Percentiles rank a stretch among this genome's conserved stretches.
Conservation (phyloP, 176 grass and related monocot species). For the Carex parvula region DNA sequence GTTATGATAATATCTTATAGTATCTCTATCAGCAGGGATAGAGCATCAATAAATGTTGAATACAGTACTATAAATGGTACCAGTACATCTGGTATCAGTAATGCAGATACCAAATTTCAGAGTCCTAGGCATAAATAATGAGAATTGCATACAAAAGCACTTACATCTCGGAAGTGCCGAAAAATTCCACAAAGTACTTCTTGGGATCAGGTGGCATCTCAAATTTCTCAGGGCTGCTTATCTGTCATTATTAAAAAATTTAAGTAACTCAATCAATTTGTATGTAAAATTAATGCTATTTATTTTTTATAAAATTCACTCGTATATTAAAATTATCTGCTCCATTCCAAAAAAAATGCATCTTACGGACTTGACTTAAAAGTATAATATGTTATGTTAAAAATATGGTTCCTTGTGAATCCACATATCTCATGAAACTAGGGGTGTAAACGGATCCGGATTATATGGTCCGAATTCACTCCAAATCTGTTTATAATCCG, state of each 20-base stretch:
- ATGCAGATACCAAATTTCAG: background rate
- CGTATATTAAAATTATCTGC: background rate
- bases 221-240: slow-evolving; percentile 24
- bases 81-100: background rate
- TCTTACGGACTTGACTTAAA: background rate
- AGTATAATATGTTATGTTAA: background rate
- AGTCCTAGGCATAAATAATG: background rate
- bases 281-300: background rate
- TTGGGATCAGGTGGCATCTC: slow-evolving; percentile 20
- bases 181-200: slow-evolving; percentile 34
- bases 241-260: slow-evolving; percentile 18
- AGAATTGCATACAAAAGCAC: slow-evolving; percentile 9
- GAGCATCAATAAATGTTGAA: background rate
- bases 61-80: background rate
- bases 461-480: too few relatives aligned
- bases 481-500: too few relatives aligned
- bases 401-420: background rate
- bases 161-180: slow-evolving; percentile 33
- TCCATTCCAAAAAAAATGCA: slow-evolving; percentile 9
- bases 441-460: too few relatives aligned
- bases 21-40: background rate
- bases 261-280: slow-evolving; percentile 3
- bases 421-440: background rate
- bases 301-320: background rate
- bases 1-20: background rate